Percentiles rank a stretch among this genome's conserved stretches.
These are phyloP conservation scores for Calvatia gigantea DNA, from an alignment of 768 basidiomycete species.

Conservation along the genomic window DNA sequence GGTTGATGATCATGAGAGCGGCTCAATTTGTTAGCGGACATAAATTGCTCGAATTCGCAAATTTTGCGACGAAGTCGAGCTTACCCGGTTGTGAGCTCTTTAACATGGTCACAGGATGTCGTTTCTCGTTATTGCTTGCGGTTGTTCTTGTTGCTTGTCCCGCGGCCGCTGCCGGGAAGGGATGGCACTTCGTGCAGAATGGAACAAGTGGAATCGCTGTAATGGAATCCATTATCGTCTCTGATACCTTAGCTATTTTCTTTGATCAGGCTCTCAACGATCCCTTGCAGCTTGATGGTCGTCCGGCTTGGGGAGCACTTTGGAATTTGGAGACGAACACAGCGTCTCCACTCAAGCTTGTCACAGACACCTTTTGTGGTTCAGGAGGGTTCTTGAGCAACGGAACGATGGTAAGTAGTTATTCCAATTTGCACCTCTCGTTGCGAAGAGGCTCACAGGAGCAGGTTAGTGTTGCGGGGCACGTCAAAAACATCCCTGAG, in stretches of 20 bases:
- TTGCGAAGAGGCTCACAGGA: neutral
- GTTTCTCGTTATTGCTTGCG: neutral
- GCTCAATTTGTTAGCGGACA: too few relatives aligned
- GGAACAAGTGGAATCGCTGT: conserved; percentile 25
- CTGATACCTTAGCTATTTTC: conserved; percentile 26
- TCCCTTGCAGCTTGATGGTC: conserved; percentile 35
- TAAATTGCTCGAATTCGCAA: too few relatives aligned
- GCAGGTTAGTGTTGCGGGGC: conserved; percentile 29
- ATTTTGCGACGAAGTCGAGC: too few relatives aligned
- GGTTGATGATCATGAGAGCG: too few relatives aligned
- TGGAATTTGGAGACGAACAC: conserved; percentile 38
- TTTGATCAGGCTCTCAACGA: conserved; percentile 32
- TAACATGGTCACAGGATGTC: neutral
- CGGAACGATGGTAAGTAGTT: conserved; percentile 31
- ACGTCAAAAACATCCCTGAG: conserved; percentile 21
- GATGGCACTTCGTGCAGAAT: conserved; percentile 26
- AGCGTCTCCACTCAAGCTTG: conserved; percentile 29
- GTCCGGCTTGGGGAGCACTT: conserved; percentile 44
- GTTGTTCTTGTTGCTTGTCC: neutral
- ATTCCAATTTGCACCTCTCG: conserved; percentile 1
- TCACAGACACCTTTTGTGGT: conserved; percentile 39
- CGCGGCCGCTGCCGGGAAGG: conserved; percentile 12
- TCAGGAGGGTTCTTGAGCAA: conserved; percentile 38
- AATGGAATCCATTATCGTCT: conserved; percentile 26
- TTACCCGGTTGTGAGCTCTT: too few relatives aligned